phyloP scores from a whole-genome alignment of 768 basidiomycete species.

The Boletus pseudo-olivaceus region DNA sequence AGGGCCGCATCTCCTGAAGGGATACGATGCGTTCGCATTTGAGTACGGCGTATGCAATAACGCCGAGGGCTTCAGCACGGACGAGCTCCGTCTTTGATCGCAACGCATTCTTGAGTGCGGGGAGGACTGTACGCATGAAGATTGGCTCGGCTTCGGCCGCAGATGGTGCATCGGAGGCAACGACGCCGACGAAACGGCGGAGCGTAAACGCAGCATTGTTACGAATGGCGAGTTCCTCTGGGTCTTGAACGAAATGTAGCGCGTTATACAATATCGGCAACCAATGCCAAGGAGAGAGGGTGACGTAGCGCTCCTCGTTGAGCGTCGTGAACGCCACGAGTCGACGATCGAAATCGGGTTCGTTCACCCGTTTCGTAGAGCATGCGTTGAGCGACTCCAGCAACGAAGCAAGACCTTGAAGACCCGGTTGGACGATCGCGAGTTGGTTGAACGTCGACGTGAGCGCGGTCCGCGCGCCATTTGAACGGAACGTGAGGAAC shows the following conservation, averaged over 20 bases:
- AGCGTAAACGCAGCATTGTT: conserved; percentile 75
- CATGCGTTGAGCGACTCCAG: conserved; percentile 79
- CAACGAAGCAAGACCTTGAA: conserved; percentile 50
- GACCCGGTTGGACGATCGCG: conserved; percentile 35
- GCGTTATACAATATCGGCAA: conserved; percentile 78
- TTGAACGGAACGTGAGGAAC: conserved; percentile 73
- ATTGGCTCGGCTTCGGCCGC: conserved; percentile 46
- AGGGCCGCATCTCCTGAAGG: conserved; percentile 74
- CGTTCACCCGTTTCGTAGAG: conserved; percentile 76
- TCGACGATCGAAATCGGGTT: conserved; percentile 89
- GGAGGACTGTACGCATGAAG: conserved; percentile 65
- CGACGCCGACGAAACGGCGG: conserved; percentile 69
- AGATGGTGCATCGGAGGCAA: conserved; percentile 32
- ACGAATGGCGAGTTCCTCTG: conserved; percentile 81
- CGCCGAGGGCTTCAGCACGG: conserved; percentile 76
- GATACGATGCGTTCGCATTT: conserved; percentile 55
- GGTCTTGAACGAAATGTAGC: conserved; percentile 84
- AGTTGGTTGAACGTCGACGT: conserved; percentile 60
- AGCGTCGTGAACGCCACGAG: conserved; percentile 69
- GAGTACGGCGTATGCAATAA: conserved; percentile 71
- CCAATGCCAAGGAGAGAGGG: conserved; percentile 64
- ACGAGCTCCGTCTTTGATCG: conserved; percentile 81
- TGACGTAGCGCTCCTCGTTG: conserved; percentile 60
- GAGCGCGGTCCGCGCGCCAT: conserved; percentile 66
- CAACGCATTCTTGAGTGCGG: conserved; percentile 76